Percentiles rank a stretch among this genome's conserved stretches.
phyloP scores from a whole-genome alignment of 2,329 filamentous ascomycete genomes.

The Massarina eburnea region DNA sequence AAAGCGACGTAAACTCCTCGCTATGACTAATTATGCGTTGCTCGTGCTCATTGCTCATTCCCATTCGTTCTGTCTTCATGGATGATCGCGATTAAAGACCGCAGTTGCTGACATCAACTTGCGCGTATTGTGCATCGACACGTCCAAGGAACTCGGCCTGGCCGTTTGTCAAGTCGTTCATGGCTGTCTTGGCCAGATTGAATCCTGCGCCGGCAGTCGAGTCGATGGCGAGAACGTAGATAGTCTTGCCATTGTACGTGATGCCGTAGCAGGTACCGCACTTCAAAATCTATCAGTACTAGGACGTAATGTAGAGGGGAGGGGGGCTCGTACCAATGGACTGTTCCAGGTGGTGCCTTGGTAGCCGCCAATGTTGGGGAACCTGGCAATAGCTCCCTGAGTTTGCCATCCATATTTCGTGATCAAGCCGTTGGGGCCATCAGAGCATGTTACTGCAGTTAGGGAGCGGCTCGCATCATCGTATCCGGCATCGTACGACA shows the following conservation, averaged over 20 bases:
- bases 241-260: slow-evolving; percentile 49
- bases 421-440: slow-evolving; percentile 67
- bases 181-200: slow-evolving; percentile 52
- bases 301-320: not conserved
- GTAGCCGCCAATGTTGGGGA: slow-evolving; percentile 54
- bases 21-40: slow-evolving; percentile 8
- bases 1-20: slow-evolving; percentile 1
- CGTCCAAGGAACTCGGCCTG: slow-evolving; percentile 49
- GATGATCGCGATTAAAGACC: not conserved
- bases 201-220: slow-evolving; percentile 47
- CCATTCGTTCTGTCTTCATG: not conserved
- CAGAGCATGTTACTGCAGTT: slow-evolving; percentile 64
- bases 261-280: slow-evolving; percentile 58
- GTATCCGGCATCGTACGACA: slow-evolving; percentile 74
- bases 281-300: slow-evolving; percentile 23
- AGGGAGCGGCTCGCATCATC: slow-evolving; percentile 62
- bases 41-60: not conserved
- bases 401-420: slow-evolving; percentile 61
- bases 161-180: slow-evolving; percentile 53
- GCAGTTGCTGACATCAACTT: slow-evolving; percentile 43
- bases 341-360: slow-evolving; percentile 52
- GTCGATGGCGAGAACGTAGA: slow-evolving; percentile 55
- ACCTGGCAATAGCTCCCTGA: slow-evolving; percentile 49
- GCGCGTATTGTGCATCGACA: slow-evolving; percentile 44
- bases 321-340: slow-evolving; percentile 22